Evolutionary conservation across 2,329 filamentous ascomycete genomes (phyloP).

Genomic region (Apiospora pterosperma): DNA sequence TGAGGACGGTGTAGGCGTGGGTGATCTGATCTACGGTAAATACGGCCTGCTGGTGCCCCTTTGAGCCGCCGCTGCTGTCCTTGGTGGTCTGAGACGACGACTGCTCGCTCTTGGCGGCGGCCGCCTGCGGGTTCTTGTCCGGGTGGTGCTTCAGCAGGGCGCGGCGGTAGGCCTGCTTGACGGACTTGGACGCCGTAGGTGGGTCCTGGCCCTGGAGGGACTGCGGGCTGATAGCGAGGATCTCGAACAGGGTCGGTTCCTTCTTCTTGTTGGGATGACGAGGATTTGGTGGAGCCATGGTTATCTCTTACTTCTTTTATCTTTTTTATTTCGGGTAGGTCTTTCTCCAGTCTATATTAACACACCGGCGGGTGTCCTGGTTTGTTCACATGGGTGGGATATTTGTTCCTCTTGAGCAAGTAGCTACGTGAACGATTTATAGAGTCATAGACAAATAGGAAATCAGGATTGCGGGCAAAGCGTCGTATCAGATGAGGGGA

Average conservation of each 20-base stretch:
- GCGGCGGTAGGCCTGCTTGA: slow-evolving; percentile 62
- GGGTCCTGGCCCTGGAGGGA: slow-evolving; percentile 42
- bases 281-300: slow-evolving; percentile 19
- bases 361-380: not conserved
- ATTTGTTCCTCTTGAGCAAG: not conserved
- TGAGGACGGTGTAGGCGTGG: slow-evolving; percentile 54
- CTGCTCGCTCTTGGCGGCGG: slow-evolving; percentile 4
- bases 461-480: not conserved
- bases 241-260: slow-evolving; percentile 54
- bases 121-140: slow-evolving; percentile 43
- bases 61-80: not conserved
- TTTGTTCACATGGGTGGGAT: not conserved
- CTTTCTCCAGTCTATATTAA: not conserved
- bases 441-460: not conserved
- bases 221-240: slow-evolving; percentile 52
- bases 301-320: not conserved
- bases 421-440: not conserved
- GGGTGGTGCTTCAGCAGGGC: slow-evolving; percentile 65
- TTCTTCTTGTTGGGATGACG: slow-evolving; percentile 10
- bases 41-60: not conserved
- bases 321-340: not conserved
- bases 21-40: slow-evolving; percentile 64
- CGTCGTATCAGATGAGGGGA: not conserved
- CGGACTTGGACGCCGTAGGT: slow-evolving; percentile 36
- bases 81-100: slow-evolving; percentile 8